These are phyloP conservation scores for Lactuca saligna DNA, from an alignment of 129 eudicot species.

Conservation along the genomic window DNA sequence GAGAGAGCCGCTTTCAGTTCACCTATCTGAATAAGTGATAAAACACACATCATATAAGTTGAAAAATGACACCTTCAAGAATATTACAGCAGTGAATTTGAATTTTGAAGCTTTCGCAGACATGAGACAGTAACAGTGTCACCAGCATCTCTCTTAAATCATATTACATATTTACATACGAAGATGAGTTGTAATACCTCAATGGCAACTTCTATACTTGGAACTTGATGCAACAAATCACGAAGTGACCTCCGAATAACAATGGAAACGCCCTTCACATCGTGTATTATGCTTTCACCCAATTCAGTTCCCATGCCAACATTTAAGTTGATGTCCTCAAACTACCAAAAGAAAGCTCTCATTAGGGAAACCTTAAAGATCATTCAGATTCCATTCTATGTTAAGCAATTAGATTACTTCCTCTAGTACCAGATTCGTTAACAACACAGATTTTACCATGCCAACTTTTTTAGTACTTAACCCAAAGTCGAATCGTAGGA, in stretches of 20 bases:
- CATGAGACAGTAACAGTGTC: not conserved
- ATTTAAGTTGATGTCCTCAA: constrained; percentile 90
- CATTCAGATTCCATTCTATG: constrained; percentile 11
- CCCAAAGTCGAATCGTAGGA: constrained; percentile 14
- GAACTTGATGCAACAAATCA: constrained; percentile 82
- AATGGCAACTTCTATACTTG: constrained; percentile 67
- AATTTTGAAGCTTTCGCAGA: not conserved
- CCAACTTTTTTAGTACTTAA: not conserved
- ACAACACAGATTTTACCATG: no score
- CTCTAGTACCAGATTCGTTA: constrained; percentile 4
- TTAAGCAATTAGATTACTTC: not conserved
- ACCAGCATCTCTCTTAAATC: no score
- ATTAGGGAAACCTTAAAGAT: constrained; percentile 12
- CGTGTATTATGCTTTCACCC: constrained; percentile 90
- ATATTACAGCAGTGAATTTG: not conserved
- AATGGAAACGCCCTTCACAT: constrained; percentile 82
- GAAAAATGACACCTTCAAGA: not conserved
- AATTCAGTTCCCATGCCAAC: constrained; percentile 75
- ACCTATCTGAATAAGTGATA: constrained; percentile 55
- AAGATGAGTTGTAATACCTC: constrained; percentile 44
- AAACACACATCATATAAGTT: constrained; percentile 12
- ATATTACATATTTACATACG: not conserved
- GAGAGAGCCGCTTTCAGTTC: constrained; percentile 83
- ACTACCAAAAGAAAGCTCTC: constrained; percentile 40
- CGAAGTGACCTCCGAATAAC: constrained; percentile 84